Evolutionary conservation across 768 basidiomycete species (phyloP).

Genomic region (Russula emetica): DNA sequence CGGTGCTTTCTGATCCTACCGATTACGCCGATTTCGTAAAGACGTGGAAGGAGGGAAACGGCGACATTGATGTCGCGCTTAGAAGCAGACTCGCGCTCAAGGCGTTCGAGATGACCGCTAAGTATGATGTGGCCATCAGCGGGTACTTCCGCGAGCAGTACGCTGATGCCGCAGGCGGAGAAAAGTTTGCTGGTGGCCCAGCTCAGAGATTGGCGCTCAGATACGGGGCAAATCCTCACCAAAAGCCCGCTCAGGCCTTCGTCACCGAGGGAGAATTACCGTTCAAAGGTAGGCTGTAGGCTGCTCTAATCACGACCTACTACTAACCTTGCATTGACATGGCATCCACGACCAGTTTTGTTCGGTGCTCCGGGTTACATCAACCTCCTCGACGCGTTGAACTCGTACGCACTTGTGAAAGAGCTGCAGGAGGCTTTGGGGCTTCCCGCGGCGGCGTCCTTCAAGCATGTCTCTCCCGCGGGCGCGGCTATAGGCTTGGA

Average conservation of each 20-base stretch:
- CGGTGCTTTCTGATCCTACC: slow-evolving; percentile 79
- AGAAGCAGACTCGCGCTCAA: slow-evolving; percentile 85
- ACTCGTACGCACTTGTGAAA: slow-evolving; percentile 93
- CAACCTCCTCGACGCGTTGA: slow-evolving; percentile 95
- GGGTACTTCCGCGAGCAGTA: slow-evolving; percentile 97
- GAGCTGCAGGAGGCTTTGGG: slow-evolving; percentile 84
- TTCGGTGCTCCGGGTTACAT: slow-evolving; percentile 97
- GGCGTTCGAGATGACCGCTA: slow-evolving; percentile 95
- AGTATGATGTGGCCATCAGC: slow-evolving; percentile 92
- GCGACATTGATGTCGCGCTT: slow-evolving; percentile 65
- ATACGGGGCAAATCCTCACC: slow-evolving; percentile 98
- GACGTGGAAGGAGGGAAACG: slow-evolving; percentile 70
- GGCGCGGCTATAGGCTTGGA: slow-evolving; percentile 90
- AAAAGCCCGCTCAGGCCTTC: slow-evolving; percentile 96
- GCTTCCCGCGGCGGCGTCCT: slow-evolving; percentile 95
- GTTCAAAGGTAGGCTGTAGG: slow-evolving; percentile 67
- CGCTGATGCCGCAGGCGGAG: slow-evolving; percentile 70
- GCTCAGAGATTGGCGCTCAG: slow-evolving; percentile 84
- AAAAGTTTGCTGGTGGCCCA: slow-evolving; percentile 57
- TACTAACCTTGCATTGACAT: slow-evolving; percentile 6
- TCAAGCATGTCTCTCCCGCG: slow-evolving; percentile 99
- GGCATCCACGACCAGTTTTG: slow-evolving; percentile 51
- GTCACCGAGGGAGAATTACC: slow-evolving; percentile 85
- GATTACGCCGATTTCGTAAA: slow-evolving; percentile 83
- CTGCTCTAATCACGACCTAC: background rate